Evolutionary conservation across 305 asterid genomes (phyloP).

Genomic region (Fraxinus sp.): DNA sequence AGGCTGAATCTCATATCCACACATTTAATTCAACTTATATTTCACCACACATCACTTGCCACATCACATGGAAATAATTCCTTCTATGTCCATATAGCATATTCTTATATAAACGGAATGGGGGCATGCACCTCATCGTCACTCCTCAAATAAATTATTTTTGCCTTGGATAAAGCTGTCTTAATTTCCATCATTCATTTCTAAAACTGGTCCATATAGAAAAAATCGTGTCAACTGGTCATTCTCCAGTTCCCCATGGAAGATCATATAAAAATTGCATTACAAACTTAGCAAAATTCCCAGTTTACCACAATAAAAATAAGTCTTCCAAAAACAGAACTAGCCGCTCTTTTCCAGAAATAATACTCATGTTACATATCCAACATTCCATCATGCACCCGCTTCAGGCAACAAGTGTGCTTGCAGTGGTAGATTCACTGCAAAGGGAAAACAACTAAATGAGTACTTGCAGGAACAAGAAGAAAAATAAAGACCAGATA

Average conservation of each 20-base stretch:
- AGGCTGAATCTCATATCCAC: not conserved
- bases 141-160: not conserved
- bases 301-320: not conserved
- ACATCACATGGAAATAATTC: not conserved
- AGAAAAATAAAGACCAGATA: not conserved
- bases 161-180: not conserved
- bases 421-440: slow-evolving; percentile 70
- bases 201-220: not conserved
- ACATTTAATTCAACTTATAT: not conserved
- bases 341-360: slow-evolving; percentile 15
- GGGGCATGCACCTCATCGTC: not conserved
- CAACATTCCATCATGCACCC: slow-evolving; percentile 4
- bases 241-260: not conserved
- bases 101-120: not conserved
- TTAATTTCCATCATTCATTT: not conserved
- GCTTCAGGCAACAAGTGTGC: slow-evolving; percentile 59
- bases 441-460: slow-evolving; percentile 21
- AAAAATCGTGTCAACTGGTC: not conserved
- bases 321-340: not conserved
- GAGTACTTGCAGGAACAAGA: not conserved
- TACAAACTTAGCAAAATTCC: not conserved
- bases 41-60: not conserved
- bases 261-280: not conserved
- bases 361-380: slow-evolving; percentile 21
- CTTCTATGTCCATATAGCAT: not conserved